Base-by-base conservation (phyloP, 305 asterid genomes). In the Striga hermonthica region DNA sequence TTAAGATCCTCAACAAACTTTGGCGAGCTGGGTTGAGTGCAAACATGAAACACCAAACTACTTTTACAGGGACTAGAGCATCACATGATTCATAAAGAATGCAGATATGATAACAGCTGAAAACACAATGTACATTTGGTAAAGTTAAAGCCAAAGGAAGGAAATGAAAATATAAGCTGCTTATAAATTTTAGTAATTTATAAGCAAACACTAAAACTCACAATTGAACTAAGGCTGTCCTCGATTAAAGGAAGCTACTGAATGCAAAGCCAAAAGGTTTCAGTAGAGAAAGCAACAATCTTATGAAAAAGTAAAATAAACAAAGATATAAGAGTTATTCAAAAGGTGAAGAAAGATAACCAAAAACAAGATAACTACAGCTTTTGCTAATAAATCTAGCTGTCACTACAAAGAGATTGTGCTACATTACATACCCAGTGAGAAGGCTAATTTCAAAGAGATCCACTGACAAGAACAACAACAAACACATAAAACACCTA, bases 401-500 rank as follows among this genome's bases (percentile, higher is more conserved):
- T 22, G 31, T 22, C 31, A 2, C 31, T 0, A 22, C 31, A 22
- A 22, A 22, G 31, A 22, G 31, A 2, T 2, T 0, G 31, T 22
- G 31, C 31, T 22, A 22, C 1, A 1, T 22, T 22, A 22, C 31
- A 22, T 22, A 22, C 31, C 31, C 31, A 22, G 57, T 13, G 22
- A 15, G 60, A 41, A 37, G 57, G 45, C 6, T 45, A 7, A 50
- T 40, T 59, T n/a, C n/a, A n/a, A n/a, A n/a, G 31, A 22, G 31
- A 22, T 22, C 31, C 31, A 22, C 31, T 22, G 31, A 22, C 31
- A 22, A 22, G 31, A 22, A 22, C 31, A 22, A 50, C 49, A 14
- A 12, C 38, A 11, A 14, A 48, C 62, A 7, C 69, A 58, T 44
- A 38, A 38, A 67, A 69, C 76, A 15, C 22, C 9, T 38, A 67